Conservation (phyloP, 345 rosid species). For the Gynandropsis gynandra region DNA sequence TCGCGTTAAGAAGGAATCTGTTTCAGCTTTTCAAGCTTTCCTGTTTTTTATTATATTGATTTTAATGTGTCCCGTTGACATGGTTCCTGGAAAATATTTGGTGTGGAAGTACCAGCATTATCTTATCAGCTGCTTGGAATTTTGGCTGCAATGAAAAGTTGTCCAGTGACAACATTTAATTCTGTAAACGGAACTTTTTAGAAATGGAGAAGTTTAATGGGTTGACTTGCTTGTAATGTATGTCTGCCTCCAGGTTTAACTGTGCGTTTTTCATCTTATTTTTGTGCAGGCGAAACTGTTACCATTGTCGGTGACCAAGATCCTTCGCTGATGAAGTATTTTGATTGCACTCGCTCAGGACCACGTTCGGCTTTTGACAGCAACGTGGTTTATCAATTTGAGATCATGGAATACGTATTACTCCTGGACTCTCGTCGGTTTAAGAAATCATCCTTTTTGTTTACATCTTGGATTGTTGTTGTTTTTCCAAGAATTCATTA, state of each 20-base stretch:
- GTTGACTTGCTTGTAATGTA: background rate
- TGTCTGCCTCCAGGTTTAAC: constrained; percentile 12
- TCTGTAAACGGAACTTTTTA: background rate
- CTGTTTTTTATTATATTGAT: background rate
- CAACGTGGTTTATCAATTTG: constrained; percentile 89
- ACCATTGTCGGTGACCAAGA: constrained; percentile 86
- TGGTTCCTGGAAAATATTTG: background rate
- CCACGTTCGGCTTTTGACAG: constrained; percentile 89
- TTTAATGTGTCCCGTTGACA: constrained; percentile 9
- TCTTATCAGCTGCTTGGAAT: constrained; percentile 1
- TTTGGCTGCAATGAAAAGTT: background rate
- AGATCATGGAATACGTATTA: constrained; percentile 94
- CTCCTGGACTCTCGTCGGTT: constrained; percentile 1
- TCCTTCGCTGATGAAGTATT: constrained; percentile 64
- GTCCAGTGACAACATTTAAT: background rate
- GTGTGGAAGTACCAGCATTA: background rate
- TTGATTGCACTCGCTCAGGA: constrained; percentile 90
- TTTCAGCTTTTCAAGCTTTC: too few species aligned
- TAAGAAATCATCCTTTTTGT: background rate
- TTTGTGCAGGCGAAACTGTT: constrained; percentile 69
- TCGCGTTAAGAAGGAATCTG: too few species aligned
- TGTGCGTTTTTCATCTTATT: constrained; percentile 8
- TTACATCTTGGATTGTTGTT: background rate
- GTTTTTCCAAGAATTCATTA: background rate
- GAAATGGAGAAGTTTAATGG: background rate